Base-by-base conservation (phyloP, 441 rosid genomes). In the Bruguiera hainesii region DNA sequence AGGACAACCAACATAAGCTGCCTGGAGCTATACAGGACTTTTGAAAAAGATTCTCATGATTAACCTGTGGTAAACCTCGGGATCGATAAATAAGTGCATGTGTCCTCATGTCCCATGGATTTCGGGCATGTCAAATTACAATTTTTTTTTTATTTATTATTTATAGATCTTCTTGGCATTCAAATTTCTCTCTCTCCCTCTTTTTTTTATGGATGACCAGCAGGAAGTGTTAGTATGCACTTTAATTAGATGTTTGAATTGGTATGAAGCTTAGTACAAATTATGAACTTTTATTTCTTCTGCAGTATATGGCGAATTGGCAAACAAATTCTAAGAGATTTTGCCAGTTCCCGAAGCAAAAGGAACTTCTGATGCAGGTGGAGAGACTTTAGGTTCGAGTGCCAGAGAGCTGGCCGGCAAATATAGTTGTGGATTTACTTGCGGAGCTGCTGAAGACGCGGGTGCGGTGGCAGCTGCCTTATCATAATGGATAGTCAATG, bases 401-500 rank as follows among this genome's bases (percentile, higher is more conserved):
- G 80, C 29, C 1, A 80, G 79, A 60, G 76, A 70, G 30, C n/a
- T 61, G 6, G 73, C 63, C 5, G 84, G 80, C 5, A 83, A 70
- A 11, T 42, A 11, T 42, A 42, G 16, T 3, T 3, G 48, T 3
- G 48, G 18, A 63, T 8, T 64, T 46, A 25, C 72, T 11, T 79
- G 82, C 19, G 72, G 61, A 19, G 25, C 57, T 46, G 68, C 70
- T 31, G 79, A 69, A 50, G 76, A 23, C 39, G 77, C 10, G 4
- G 78, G 71, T 30, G 74, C 67, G 23, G 42, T 70, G 29, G 76
- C 77, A 69, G 61, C 76, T 63, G 72, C 70, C 74, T 26, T 16
- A 31, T 33, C 50, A 42, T 21, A 55, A 23, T 19, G 39, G 15
- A 65, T n/a, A 68, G 23, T 29, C 56, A 16, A 7, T 11, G 26